Base-by-base conservation (phyloP, 371 early-diverging fungal genomes). In the Mucor sp. region DNA sequence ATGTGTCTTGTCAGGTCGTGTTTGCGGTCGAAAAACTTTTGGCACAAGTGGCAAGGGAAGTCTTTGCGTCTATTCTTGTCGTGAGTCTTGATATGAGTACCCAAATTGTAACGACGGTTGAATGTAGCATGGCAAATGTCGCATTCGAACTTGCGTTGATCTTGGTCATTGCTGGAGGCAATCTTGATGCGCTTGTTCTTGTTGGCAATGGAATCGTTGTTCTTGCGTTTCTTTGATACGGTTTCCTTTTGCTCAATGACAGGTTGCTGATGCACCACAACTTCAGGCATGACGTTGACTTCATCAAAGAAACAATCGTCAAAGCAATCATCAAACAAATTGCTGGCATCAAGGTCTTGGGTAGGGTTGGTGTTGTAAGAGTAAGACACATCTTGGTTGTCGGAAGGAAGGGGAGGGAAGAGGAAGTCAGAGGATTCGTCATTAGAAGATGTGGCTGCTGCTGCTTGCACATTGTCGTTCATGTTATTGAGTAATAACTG, bases 1-100 rank as follows among this genome's bases (percentile, higher is more conserved):
- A 85, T 71, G 65, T 95, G 95, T 25, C 96, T 82, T 62, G 90
- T 87, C 37, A 93, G 77, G 72, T 95, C 91, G 57, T 90, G 87
- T 61, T 85, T 86, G 53, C 92, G 84, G 23, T 86, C 85, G 74
- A 91, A 92, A 17, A 81, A 58, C 64, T 86, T 86, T 47, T 47
- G 66, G 64, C 91, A 91, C 3, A 80, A 65, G 3, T 70, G 64
- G 71, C 94, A 93, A 15, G 61, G 44, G 76, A 80, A 91, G 32
- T 82, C 86, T 63, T 88, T 89, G 11, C 76, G 76, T 33, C 93
- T 86, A 39, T 78, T 69, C 35, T 87, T 83, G 67, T 90, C 83
- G 69, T 94, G 94, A 11, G 90, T 91, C 68, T 84, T 84, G 61
- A 87, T 75, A 71, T 94, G 94, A 0, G 90, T 87, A 66, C 87